phyloP scores from a whole-genome alignment of 176 grass and related monocot species.

The Olyra latifolia region DNA sequence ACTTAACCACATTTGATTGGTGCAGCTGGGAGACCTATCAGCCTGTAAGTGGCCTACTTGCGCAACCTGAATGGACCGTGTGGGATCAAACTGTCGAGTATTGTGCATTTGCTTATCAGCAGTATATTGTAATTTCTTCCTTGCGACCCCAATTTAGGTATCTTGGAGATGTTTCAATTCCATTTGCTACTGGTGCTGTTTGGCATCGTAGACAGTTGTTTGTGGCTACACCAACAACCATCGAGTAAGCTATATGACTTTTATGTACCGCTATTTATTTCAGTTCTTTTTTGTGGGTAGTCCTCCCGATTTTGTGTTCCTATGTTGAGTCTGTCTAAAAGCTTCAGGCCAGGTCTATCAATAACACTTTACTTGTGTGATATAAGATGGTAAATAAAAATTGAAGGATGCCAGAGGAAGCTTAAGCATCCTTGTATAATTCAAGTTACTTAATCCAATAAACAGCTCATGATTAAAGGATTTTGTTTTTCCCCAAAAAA shows the following conservation, averaged over 20 bases:
- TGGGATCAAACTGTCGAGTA: slow-evolving; percentile 99
- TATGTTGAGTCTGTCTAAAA: slow-evolving; percentile 12
- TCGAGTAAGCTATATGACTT: slow-evolving; percentile 76
- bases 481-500: not conserved
- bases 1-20: slow-evolving; percentile 32
- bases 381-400: slow-evolving; percentile 24
- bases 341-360: not conserved
- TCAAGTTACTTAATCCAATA: not conserved
- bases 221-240: slow-evolving; percentile 97
- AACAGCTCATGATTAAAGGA: not conserved
- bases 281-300: not conserved
- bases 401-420: slow-evolving; percentile 1
- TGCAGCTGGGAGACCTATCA: slow-evolving; percentile 99
- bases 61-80: slow-evolving; percentile 92
- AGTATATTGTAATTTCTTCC: slow-evolving; percentile 95
- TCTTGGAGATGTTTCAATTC: slow-evolving; percentile 98
- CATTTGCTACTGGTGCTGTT: slow-evolving; percentile 91
- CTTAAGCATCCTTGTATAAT: slow-evolving; percentile 5
- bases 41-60: slow-evolving; percentile 82
- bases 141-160: slow-evolving; percentile 94
- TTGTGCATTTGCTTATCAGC: slow-evolving; percentile 97
- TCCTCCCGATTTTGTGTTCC: not conserved
- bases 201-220: slow-evolving; percentile 98
- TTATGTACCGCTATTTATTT: slow-evolving; percentile 16
- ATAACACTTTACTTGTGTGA: slow-evolving; percentile 20